A percentile compares a stretch with the other conserved stretches of the same genome.
Evolutionary conservation across 1,284 basidiomycete species (phyloP).

Genomic region (Apiotrichum siamense): DNA sequence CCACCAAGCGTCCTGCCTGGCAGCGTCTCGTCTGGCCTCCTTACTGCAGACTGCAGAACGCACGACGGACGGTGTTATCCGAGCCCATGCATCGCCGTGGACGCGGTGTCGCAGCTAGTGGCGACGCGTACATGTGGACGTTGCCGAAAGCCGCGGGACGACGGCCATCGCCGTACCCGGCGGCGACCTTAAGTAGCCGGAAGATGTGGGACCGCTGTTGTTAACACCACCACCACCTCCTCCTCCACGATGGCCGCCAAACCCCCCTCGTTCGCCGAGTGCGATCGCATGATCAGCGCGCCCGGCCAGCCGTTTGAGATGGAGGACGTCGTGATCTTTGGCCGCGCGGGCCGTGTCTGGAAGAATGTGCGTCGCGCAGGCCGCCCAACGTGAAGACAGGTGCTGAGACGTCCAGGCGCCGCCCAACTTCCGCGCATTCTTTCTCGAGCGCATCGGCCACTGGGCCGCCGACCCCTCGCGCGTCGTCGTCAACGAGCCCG

Average conservation of each 20-base stretch:
- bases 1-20: too few relatives aligned
- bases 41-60: too few relatives aligned
- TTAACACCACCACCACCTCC: neutral
- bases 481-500: conserved; percentile 22
- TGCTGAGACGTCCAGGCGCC: conserved; percentile 23
- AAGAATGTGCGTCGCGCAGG: conserved; percentile 30
- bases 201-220: too few relatives aligned
- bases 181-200: too few relatives aligned
- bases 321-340: conserved; percentile 26
- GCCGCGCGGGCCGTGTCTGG: conserved; percentile 26
- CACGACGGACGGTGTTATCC: too few relatives aligned
- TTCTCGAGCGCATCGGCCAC: conserved; percentile 18
- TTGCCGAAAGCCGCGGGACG: too few relatives aligned
- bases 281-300: conserved; percentile 7
- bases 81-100: too few relatives aligned
- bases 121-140: too few relatives aligned
- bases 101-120: too few relatives aligned
- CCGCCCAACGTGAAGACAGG: neutral
- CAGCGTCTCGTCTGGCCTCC: too few relatives aligned
- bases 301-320: conserved; percentile 37
- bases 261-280: neutral
- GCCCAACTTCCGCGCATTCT: conserved; percentile 30
- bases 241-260: neutral
- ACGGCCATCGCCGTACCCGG: too few relatives aligned
- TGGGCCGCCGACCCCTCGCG: conserved; percentile 26